Percentiles rank a stretch among this genome's conserved stretches.
Conservation (phyloP, 1,284 basidiomycete species). For the Xerocomus tenax region DNA sequence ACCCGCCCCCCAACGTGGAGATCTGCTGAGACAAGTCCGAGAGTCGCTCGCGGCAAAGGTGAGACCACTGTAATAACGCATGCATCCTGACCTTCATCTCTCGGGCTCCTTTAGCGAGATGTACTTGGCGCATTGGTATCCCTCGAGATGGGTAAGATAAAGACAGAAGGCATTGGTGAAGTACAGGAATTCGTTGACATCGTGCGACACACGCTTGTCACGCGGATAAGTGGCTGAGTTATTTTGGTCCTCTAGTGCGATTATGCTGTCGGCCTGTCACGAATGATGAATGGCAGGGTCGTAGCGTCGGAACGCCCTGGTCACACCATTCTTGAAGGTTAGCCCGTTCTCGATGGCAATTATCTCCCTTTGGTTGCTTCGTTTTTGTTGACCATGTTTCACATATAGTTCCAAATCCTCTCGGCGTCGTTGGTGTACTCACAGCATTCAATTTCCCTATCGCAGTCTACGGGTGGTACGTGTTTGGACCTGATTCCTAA, state of each 20-base stretch:
- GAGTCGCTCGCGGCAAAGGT: conserved; percentile 77
- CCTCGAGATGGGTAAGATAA: conserved; percentile 94
- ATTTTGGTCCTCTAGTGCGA: conserved; percentile 41
- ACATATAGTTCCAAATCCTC: conserved; percentile 76
- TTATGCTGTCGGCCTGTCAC: conserved; percentile 74
- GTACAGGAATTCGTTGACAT: conserved; percentile 94
- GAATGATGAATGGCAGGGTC: conserved; percentile 85
- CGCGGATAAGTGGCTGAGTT: conserved; percentile 6
- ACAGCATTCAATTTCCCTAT: conserved; percentile 94
- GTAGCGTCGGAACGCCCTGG: conserved; percentile 82
- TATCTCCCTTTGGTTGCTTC: conserved; percentile 8
- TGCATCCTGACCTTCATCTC: background rate
- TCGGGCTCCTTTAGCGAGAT: conserved; percentile 44
- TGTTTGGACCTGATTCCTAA: conserved; percentile 2
- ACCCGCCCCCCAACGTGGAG: conserved; percentile 82
- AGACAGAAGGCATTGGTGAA: conserved; percentile 86
- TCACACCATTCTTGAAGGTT: conserved; percentile 82
- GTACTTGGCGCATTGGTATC: conserved; percentile 78
- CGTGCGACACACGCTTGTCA: conserved; percentile 36
- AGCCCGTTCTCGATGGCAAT: conserved; percentile 8
- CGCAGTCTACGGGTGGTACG: conserved; percentile 78
- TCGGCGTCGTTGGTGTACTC: conserved; percentile 86
- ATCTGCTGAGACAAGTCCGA: conserved; percentile 81
- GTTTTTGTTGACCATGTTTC: conserved; percentile 6
- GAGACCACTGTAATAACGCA: conserved; percentile 4